Percentiles rank a stretch among this genome's conserved stretches.
These are phyloP conservation scores for Pyrenula massariospora DNA, from an alignment of 495 filamentous ascomycete genomes.

Conservation along the genomic window DNA sequence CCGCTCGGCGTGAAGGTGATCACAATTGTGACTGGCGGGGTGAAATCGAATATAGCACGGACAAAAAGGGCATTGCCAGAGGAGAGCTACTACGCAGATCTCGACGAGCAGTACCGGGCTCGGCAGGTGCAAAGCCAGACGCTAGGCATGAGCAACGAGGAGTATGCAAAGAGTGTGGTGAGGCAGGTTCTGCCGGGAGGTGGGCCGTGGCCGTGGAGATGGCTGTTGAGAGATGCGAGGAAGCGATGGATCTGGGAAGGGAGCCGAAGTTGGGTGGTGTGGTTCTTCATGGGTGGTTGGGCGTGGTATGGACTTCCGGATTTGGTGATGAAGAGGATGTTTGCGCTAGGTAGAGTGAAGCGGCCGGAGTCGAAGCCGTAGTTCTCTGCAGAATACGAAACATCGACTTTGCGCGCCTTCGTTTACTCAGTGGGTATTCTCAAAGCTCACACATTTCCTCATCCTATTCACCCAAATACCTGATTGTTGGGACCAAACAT, in stretches of 20 bases:
- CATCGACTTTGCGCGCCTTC: no score
- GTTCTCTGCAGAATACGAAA: no score
- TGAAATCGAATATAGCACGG: slow-evolving; percentile 45
- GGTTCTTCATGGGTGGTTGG: slow-evolving; percentile 30
- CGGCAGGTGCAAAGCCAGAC: slow-evolving; percentile 46
- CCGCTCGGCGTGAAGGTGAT: slow-evolving; percentile 40
- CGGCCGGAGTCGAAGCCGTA: background rate
- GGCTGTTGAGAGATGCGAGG: slow-evolving; percentile 27
- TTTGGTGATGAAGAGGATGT: slow-evolving; percentile 30
- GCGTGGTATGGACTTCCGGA: slow-evolving; percentile 30
- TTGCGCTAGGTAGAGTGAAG: slow-evolving; percentile 29
- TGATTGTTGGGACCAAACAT: no score
- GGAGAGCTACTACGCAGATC: slow-evolving; percentile 37
- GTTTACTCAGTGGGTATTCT: no score
- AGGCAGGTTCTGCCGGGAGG: slow-evolving; percentile 35
- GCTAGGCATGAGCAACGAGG: slow-evolving; percentile 34
- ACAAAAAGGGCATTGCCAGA: slow-evolving; percentile 32
- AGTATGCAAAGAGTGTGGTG: slow-evolving; percentile 48
- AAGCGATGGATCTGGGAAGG: slow-evolving; percentile 45
- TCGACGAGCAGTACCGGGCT: slow-evolving; percentile 36
- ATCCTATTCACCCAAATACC: no score
- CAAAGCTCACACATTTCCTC: no score
- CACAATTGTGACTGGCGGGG: slow-evolving; percentile 49
- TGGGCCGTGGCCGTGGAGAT: slow-evolving; percentile 33
- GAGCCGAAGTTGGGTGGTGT: slow-evolving; percentile 36